Conservation (phyloP, 176 grass and related monocot species). For the Melocanna baccifera region DNA sequence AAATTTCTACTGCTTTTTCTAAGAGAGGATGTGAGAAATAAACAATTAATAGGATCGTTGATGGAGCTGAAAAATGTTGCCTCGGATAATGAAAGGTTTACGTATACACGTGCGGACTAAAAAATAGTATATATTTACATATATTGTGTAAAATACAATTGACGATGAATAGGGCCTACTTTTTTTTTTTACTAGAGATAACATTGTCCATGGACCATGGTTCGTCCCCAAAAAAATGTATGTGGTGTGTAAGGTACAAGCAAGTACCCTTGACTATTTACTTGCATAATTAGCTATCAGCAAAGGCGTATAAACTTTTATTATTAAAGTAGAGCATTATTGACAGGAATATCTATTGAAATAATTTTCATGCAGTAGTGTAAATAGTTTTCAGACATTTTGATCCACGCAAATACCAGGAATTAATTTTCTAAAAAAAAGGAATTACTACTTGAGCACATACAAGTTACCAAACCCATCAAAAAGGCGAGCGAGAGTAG, state of each 20-base stretch:
- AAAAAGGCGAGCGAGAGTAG: not conserved
- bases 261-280: not conserved
- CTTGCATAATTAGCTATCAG: not conserved
- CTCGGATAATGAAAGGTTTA: not conserved
- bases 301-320: not conserved
- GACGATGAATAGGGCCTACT: not conserved
- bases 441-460: not conserved
- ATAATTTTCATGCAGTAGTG: not conserved
- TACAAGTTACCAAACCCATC: not conserved
- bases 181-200: not conserved
- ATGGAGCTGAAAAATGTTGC: not conserved
- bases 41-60: not conserved
- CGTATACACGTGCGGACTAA: too few species aligned
- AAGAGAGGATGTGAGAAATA: not conserved
- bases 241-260: not conserved
- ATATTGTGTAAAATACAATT: not conserved
- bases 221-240: not conserved
- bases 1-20: not conserved
- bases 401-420: not conserved
- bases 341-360: not conserved
- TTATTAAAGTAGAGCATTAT: not conserved
- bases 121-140: not conserved
- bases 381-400: not conserved
- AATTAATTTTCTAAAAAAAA: not conserved
- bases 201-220: not conserved